Base-by-base conservation (phyloP, 1,139 yeast genomes). In the Taiozyma sp. region DNA sequence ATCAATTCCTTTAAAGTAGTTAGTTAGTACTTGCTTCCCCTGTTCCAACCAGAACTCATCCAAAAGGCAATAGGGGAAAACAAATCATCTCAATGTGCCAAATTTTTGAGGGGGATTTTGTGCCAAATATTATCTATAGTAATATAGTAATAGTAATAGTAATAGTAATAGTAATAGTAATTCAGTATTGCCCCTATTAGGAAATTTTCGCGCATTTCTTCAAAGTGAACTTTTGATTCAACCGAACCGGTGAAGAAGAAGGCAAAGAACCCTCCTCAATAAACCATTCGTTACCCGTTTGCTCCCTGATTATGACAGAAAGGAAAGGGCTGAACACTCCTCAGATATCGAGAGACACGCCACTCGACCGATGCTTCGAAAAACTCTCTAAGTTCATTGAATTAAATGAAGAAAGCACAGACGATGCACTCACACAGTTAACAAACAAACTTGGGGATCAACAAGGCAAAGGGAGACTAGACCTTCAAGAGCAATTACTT, bases 301-400 rank as follows among this genome's bases (percentile, higher is more conserved):
- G 26, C 9, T 21, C 6, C 13, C 26, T 9, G 13, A 6, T 19
- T 2, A 40, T 40, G 42, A 14, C 45, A 30, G 28, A 29, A 11
- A 43, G n/a, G 47, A 53, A 58, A 34, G 64, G 64, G 0, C 52
- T 60, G 6, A 60, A 61, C 39, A 54, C 51, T 2, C 73, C 73
- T 2, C 65, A 68, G 21, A 58, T 63, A 34, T 56, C 47, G 4
- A 60, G 72, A 41, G 59, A 67, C 9, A 68, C 73, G 0, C 70
- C 72, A 1, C 52, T 75, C 32, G 79, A 76, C 44, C 57, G 49
- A 24, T 60, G 68, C 14, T 71, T 71, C 51, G 47, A 51, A 6
- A 52, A 53, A 0, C 43, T 70, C 21, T 55, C 60, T 1, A 49
- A 50, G 2, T 68, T 71, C 47, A 58, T 72, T 2, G 44, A 47